Base-by-base conservation (phyloP, 2,329 filamentous ascomycete species). In the Ramichloridium luteum region DNA sequence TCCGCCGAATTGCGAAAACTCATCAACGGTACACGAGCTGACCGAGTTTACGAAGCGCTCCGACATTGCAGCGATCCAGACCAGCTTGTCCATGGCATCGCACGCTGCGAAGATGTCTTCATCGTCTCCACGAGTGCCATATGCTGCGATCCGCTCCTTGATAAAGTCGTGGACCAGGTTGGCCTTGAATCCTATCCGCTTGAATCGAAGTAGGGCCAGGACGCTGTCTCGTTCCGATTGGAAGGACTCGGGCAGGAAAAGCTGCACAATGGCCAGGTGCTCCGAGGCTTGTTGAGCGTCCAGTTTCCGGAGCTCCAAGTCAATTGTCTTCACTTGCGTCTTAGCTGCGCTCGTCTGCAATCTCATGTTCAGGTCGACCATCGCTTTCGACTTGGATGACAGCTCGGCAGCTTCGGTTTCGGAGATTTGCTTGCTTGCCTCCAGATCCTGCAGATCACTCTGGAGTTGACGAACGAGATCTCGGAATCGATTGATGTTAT, bases 331-430 rank as follows among this genome's bases (percentile, higher is more conserved):
- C 49, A 83, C 77, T 55, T 93, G 88, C 3, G 88, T 80, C 62
- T 93, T 93, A 25, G 84, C 73, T 8, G 85, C 85, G 9, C 85
- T 92, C 34, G 81, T 72, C 51, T 93, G 88, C 26, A 98, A 70
- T 59, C 93, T 92, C 70, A 88, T 73, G 57, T 96, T 96, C 27
- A 98, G 70, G 50, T 98, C 88, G 73, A 93, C 81, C 79, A 98
- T 93, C 32, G 88, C 85, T 40, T 85, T 75, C 27, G 88, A 93
- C 40, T 84, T 80, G 47, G 74, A 81, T 43, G 78, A 86, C 34
- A 96, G 72, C 55, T 96, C 84, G 53, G 86, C 85, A 1, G 88
- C 85, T 55, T 96, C 86, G 11, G 79, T 79, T 56, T 96, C 90
- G 1, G 85, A 92, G 45, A 96, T 80, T 27, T 86, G 83, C 48